These are phyloP conservation scores for Vaccinium macrocarpon DNA, from an alignment of 148 eudicot genomes.

Conservation along the genomic window DNA sequence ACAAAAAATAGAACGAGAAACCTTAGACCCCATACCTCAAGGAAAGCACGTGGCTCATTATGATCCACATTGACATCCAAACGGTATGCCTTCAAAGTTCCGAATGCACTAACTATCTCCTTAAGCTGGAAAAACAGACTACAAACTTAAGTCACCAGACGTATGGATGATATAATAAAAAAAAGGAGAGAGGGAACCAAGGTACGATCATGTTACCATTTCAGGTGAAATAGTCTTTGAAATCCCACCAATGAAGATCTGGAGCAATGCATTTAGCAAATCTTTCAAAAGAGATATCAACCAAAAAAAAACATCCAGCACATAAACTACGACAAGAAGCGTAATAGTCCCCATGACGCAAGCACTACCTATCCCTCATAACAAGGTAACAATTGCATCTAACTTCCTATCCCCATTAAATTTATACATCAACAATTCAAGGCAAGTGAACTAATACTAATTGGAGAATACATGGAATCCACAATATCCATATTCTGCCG, in stretches of 20 bases:
- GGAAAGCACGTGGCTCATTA: slow-evolving; percentile 59
- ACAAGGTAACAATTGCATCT: neutral
- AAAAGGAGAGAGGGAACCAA: slow-evolving; percentile 10
- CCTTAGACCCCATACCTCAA: slow-evolving; percentile 58
- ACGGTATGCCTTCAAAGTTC: slow-evolving; percentile 72
- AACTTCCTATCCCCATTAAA: neutral
- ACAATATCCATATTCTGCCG: neutral
- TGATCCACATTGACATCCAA: slow-evolving; percentile 43
- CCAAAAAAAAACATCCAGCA: neutral
- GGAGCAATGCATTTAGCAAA: slow-evolving; percentile 26
- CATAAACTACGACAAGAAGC: neutral
- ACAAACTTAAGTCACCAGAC: slow-evolving; percentile 5
- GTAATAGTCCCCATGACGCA: neutral
- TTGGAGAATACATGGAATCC: neutral
- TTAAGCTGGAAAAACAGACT: slow-evolving; percentile 48
- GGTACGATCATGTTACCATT: slow-evolving; percentile 51
- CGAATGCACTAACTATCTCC: slow-evolving; percentile 75
- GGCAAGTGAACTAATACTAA: neutral
- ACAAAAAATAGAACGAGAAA: slow-evolving; percentile 6
- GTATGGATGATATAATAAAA: slow-evolving; percentile 7
- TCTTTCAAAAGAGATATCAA: slow-evolving; percentile 13
- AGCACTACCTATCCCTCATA: neutral
- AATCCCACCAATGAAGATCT: slow-evolving; percentile 94
- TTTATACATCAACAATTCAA: neutral
- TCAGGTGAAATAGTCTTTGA: slow-evolving; percentile 66